Conservation (phyloP, 2,329 filamentous ascomycete genomes). For the Fonsecaea multimorphosa region DNA sequence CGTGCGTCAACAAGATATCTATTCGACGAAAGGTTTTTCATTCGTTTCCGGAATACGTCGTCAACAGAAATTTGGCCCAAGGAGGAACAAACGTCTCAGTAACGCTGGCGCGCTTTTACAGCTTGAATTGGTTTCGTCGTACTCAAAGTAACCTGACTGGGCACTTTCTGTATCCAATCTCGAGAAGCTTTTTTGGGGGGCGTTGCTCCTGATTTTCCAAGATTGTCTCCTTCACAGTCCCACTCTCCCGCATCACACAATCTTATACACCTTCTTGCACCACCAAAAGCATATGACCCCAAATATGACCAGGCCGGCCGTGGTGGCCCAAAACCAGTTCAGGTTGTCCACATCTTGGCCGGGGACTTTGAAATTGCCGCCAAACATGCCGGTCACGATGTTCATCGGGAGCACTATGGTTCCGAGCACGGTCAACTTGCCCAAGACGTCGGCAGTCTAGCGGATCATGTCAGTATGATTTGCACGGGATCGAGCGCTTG, state of each 20-base stretch:
- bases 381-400: conserved; percentile 86
- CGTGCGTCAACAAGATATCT: too few species aligned
- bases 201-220: too few species aligned
- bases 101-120: too few species aligned
- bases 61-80: too few species aligned
- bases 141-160: background rate
- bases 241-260: conserved; percentile 60
- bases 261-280: conserved; percentile 82
- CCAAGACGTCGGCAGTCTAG: conserved; percentile 84
- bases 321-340: conserved; percentile 75
- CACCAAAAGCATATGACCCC: conserved; percentile 79
- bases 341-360: conserved; percentile 84
- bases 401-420: conserved; percentile 99
- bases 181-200: background rate
- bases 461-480: conserved; percentile 12
- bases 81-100: too few species aligned
- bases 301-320: conserved; percentile 76
- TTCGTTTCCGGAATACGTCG: too few species aligned
- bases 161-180: background rate
- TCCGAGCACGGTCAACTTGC: conserved; percentile 91
- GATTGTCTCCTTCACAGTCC: background rate
- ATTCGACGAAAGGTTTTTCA: too few species aligned
- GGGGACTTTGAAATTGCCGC: conserved; percentile 83
- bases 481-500: background rate
- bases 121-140: background rate